Conservation (phyloP, 148 eudicot genomes). For the Agrostemma githago region DNA sequence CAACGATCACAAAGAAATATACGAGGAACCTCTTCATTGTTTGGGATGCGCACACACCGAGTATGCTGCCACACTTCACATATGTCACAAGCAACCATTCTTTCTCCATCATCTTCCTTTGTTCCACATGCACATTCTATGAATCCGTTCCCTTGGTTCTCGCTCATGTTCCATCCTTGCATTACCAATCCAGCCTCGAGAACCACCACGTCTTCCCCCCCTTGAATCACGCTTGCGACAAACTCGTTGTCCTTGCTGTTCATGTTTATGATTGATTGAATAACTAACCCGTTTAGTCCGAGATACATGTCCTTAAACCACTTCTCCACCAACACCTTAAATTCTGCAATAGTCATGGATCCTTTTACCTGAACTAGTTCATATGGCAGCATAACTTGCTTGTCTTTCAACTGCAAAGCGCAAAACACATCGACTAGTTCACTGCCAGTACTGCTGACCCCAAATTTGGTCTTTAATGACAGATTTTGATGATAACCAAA, state of each 20-base stretch:
- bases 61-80: slow-evolving; percentile 95
- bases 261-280: slow-evolving; percentile 32
- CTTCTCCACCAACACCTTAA: slow-evolving; percentile 52
- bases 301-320: slow-evolving; percentile 52
- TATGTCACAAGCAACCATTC: slow-evolving; percentile 87
- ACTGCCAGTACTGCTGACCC: slow-evolving; percentile 17
- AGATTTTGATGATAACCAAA: slow-evolving; percentile 26
- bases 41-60: slow-evolving; percentile 70
- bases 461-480: slow-evolving; percentile 23
- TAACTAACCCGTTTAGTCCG: slow-evolving; percentile 45
- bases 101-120: slow-evolving; percentile 76
- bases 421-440: slow-evolving; percentile 40
- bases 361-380: slow-evolving; percentile 39
- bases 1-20: slow-evolving; percentile 77
- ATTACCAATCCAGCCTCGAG: slow-evolving; percentile 47
- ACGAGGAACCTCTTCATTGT: slow-evolving; percentile 58
- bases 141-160: slow-evolving; percentile 30
- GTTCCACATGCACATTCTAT: slow-evolving; percentile 85
- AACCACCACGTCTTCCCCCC: slow-evolving; percentile 40
- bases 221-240: slow-evolving; percentile 35
- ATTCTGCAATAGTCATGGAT: slow-evolving; percentile 44
- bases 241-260: slow-evolving; percentile 34
- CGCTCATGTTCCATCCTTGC: slow-evolving; percentile 25
- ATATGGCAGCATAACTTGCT: slow-evolving; percentile 36
- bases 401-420: slow-evolving; percentile 33